Conservation (phyloP, 305 asterid species). For the Andrographis paniculata region DNA sequence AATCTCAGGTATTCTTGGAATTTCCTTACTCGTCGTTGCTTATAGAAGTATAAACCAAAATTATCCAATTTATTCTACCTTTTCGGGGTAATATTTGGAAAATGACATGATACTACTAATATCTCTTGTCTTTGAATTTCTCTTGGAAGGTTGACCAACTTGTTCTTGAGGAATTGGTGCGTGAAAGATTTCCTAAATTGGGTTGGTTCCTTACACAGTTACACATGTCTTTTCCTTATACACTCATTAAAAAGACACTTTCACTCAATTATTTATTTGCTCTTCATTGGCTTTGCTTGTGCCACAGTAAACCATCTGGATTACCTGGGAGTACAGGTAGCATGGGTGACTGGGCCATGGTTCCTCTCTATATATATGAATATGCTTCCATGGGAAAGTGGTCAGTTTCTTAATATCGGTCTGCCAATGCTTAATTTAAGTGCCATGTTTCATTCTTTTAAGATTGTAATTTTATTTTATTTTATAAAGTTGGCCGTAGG, state of each 20-base stretch:
- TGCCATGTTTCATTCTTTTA: neutral
- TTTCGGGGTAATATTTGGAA: slow-evolving; percentile 7
- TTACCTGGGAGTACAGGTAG: slow-evolving; percentile 97
- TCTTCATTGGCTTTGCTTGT: slow-evolving; percentile 19
- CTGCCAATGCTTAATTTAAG: slow-evolving; percentile 20
- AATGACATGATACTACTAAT: slow-evolving; percentile 53
- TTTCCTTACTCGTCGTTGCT: slow-evolving; percentile 8
- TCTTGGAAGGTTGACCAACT: slow-evolving; percentile 89
- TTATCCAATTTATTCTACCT: too few relatives aligned
- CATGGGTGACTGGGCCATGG: slow-evolving; percentile 98
- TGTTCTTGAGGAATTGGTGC: slow-evolving; percentile 94
- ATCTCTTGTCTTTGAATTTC: slow-evolving; percentile 14
- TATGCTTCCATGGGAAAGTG: slow-evolving; percentile 99
- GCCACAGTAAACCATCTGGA: slow-evolving; percentile 90
- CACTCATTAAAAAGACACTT: slow-evolving; percentile 6
- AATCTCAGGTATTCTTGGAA: slow-evolving; percentile 64
- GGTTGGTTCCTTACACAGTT: slow-evolving; percentile 33
- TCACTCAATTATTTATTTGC: slow-evolving; percentile 12
- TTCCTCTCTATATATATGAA: slow-evolving; percentile 94
- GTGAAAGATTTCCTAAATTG: slow-evolving; percentile 83
- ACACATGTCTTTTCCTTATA: neutral
- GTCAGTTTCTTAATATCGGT: slow-evolving; percentile 47
- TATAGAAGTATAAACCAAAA: too few relatives aligned
- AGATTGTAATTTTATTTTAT: slow-evolving; percentile 10
- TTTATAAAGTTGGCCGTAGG: too few relatives aligned